Evolutionary conservation across 805 yeast species (phyloP), one percentile per base, ranked within the genome.

Genomic region (Yarrowia deformans): DNA sequence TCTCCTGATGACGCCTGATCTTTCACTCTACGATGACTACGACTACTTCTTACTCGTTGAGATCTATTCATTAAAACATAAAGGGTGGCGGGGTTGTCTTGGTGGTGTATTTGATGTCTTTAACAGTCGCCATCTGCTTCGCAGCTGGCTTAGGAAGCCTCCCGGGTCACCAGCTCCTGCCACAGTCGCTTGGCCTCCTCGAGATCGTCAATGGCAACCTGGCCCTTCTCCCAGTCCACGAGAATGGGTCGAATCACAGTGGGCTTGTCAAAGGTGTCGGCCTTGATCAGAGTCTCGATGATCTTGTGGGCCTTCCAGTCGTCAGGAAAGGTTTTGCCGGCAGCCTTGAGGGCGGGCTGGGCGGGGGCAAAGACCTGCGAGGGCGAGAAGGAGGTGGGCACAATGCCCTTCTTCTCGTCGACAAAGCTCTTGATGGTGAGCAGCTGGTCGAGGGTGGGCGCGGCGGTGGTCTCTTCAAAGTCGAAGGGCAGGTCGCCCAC

Each of bases 181-280:
- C 86, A 81, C 32, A 60, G 42, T 67, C 81, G 75, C 69, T 80
- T 78, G 50, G 88, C 79, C 1, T 81, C 77, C 7, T 77, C 73
- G 61, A 80, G 82, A 66, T 78, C 77, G 72, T 85, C 82, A 49
- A 84, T 82, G 1, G 90, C 90, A 32, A 87, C 79, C 75, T 81
- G 74, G 63, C 83, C 82, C 72, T 85, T 81, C 71, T 84, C 86
- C 90, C 90, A 88, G 76, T 88, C 90, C 16, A 88, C 88, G 18
- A 87, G 79, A 54, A 86, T 77, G 0, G 89, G 89, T 73, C 79
- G 71, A 77, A 81, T 10, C 67, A 70, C 61, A 12, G 68, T 63
- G n/a, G 68, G 68, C 37, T 23, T 10, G 14, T 63, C 56, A 12
- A 35, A 39, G 9, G 50, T 43, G 37, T 63, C 68, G 8, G 56